Base-by-base conservation (phyloP, 2,329 filamentous ascomycete genomes). In the Sodiomyces alkalinus region DNA sequence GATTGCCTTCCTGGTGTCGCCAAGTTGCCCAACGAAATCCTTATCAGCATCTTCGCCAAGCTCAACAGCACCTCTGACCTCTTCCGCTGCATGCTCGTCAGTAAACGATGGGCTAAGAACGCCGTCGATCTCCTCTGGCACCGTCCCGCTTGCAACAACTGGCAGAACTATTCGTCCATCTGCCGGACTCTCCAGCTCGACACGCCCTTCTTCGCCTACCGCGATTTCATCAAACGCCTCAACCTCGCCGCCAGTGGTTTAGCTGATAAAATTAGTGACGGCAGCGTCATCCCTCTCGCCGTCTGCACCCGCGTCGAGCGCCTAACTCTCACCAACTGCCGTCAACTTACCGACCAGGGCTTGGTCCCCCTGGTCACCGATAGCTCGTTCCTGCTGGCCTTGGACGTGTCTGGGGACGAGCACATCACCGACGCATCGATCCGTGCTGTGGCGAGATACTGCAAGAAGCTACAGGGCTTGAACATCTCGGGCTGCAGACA, bases 71-170 rank as follows among this genome's bases (percentile, higher is more conserved):
- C 85, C 3, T 58, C 63, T 24, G 87, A 98, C 46, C 67, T 94
- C 41, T 68, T 83, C 40, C 77, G 75, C 53, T 92, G 81, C 54
- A 86, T 96, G 80, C 63, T 90, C 39, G 86, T 93, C n/a, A 94
- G 78, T 46, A 86, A 85, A 53, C 73, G 78, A 37, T 98, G 90
- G 90, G 80, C 90, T 17, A 67, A 79, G 37, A 94, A 94, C 48
- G 78, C 80, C 28, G 90, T 96, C 40, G 87, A 90, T 38, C 68
- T 93, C 39, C 65, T 98, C 14, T 98, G 90, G 90, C 86, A 94
- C 52, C 71, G 90, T 21, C 90, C 90, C 2, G 75, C 82, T 17
- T 96, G 90, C 57, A 85, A 79, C 44, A 82, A 74, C 42, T 94
- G 83, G 80, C 55, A 64, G 9, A 85, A 85, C 47, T 73, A 94